These are phyloP conservation scores for Delonix regia DNA, from an alignment of 306 rosid genomes.

Conservation along the genomic window DNA sequence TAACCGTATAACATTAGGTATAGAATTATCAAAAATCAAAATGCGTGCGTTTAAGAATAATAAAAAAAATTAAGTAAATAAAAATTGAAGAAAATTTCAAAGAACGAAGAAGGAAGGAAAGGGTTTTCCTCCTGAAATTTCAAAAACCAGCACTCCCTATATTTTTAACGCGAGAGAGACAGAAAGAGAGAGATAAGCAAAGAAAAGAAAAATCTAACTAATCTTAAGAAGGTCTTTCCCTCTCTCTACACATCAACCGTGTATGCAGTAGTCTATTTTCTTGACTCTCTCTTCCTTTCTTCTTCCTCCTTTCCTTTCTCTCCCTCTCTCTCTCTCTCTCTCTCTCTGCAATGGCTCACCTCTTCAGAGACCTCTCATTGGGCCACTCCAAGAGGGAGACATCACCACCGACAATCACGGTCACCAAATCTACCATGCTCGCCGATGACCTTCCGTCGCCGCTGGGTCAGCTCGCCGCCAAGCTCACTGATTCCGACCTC, in stretches of 20 bases:
- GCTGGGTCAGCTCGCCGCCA: constrained; percentile 68
- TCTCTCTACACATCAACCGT: constrained; percentile 32
- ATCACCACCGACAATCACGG: constrained; percentile 43
- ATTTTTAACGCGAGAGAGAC: background rate
- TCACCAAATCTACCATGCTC: constrained; percentile 38
- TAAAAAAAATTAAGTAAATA: no score
- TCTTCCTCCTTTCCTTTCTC: background rate
- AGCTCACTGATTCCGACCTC: constrained; percentile 79
- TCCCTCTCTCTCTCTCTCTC: background rate
- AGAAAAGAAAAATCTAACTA: background rate
- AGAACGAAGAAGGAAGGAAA: no score
- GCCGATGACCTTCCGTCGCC: constrained; percentile 83
- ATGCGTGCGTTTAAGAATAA: no score
- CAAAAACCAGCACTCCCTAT: background rate
- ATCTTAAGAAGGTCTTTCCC: background rate
- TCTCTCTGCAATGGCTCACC: constrained; percentile 71
- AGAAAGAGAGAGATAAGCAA: background rate
- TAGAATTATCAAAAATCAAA: no score
- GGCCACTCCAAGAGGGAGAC: constrained; percentile 88
- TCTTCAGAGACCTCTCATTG: constrained; percentile 86
- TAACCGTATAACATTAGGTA: no score
- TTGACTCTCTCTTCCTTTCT: constrained; percentile 27
- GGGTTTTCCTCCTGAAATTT: background rate
- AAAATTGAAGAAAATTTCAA: no score
- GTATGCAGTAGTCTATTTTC: constrained; percentile 24